Conservation (phyloP, 192 early-diverging fungal genomes). For the Podila horticola region DNA sequence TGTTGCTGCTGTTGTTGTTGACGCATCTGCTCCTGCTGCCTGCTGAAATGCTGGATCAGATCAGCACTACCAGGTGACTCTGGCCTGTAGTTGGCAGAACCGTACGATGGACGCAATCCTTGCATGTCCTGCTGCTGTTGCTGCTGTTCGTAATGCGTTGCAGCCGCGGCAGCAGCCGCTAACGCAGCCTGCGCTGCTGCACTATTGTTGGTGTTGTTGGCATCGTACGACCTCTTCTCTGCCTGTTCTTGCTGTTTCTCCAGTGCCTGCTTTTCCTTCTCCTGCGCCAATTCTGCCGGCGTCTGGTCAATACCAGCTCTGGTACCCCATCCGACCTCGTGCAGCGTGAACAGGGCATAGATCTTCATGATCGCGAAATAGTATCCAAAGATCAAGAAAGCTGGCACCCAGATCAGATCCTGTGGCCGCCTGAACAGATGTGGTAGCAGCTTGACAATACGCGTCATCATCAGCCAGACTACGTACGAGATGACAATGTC, state of each 20-base stretch:
- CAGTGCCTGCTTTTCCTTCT: conserved; percentile 51
- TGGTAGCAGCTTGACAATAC: conserved; percentile 72
- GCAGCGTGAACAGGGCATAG: conserved; percentile 76
- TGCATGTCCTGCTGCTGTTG: conserved; percentile 28
- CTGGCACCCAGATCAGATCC: conserved; percentile 70
- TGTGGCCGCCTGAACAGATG: conserved; percentile 72
- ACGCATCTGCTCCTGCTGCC: too few species aligned
- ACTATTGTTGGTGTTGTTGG: neutral
- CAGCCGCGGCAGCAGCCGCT: conserved; percentile 24
- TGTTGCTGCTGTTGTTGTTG: conserved; percentile 36
- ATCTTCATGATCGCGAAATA: conserved; percentile 78
- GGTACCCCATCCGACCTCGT: conserved; percentile 78
- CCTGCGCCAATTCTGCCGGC: conserved; percentile 52
- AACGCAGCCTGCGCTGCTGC: conserved; percentile 31
- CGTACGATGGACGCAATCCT: neutral
- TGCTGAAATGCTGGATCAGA: conserved; percentile 46
- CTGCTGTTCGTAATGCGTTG: conserved; percentile 6
- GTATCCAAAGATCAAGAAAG: conserved; percentile 76
- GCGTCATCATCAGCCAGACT: conserved; percentile 71
- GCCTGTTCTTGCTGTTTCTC: conserved; percentile 31
- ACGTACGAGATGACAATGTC: conserved; percentile 69
- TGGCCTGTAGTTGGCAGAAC: conserved; percentile 21
- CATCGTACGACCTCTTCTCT: conserved; percentile 11
- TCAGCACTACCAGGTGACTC: conserved; percentile 35
- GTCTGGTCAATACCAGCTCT: conserved; percentile 62